phyloP scores from a whole-genome alignment of 1,284 basidiomycete genomes.

The Puccinia polysora region DNA sequence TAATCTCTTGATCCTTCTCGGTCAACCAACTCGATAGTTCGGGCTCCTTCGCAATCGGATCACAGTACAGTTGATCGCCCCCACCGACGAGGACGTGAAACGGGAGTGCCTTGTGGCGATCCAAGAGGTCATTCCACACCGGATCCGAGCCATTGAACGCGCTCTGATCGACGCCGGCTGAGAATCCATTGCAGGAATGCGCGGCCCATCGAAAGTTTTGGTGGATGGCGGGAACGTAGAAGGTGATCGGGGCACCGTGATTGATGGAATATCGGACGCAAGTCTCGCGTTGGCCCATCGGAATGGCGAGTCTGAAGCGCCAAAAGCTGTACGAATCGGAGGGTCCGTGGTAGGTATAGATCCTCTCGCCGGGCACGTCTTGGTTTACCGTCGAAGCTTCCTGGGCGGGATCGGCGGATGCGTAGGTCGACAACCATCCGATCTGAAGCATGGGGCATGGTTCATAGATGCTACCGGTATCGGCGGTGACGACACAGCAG shows the following conservation, averaged over 20 bases:
- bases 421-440: slow-evolving; percentile 40
- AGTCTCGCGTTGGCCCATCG: slow-evolving; percentile 69
- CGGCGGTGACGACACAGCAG: slow-evolving; percentile 7
- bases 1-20: slow-evolving; percentile 63
- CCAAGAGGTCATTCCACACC: slow-evolving; percentile 87
- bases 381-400: slow-evolving; percentile 28
- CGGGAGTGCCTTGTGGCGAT: slow-evolving; percentile 70
- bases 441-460: slow-evolving; percentile 49
- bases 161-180: slow-evolving; percentile 63
- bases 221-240: slow-evolving; percentile 72
- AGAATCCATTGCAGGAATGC: slow-evolving; percentile 66
- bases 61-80: slow-evolving; percentile 62
- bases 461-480: slow-evolving; percentile 58
- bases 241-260: slow-evolving; percentile 68
- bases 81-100: slow-evolving; percentile 82
- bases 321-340: slow-evolving; percentile 66
- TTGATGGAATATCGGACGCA: slow-evolving; percentile 64
- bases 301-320: slow-evolving; percentile 84
- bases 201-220: slow-evolving; percentile 89
- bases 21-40: slow-evolving; percentile 71
- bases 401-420: slow-evolving; percentile 46
- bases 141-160: slow-evolving; percentile 53
- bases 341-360: slow-evolving; percentile 71
- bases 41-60: slow-evolving; percentile 56
- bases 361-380: slow-evolving; percentile 62